These are phyloP conservation scores for Dichotomocladium elegans DNA, from an alignment of 371 early-diverging fungal species.

Conservation along the genomic window DNA sequence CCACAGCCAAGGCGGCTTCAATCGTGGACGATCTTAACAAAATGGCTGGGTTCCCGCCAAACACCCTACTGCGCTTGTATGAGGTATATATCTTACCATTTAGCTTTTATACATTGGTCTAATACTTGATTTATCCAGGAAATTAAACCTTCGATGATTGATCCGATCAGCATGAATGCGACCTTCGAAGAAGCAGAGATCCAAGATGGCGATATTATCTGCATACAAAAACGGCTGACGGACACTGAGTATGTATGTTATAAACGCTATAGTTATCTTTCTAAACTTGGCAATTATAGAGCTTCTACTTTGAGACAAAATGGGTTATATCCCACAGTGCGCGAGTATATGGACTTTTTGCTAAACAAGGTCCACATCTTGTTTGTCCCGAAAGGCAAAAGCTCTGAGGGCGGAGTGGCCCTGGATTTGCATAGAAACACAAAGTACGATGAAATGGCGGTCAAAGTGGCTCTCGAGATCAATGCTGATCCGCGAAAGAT, in stretches of 20 bases:
- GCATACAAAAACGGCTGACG: slow-evolving; percentile 63
- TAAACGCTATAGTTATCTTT: not conserved
- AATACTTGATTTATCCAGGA: slow-evolving; percentile 38
- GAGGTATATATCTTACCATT: slow-evolving; percentile 47
- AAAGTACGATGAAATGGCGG: slow-evolving; percentile 21
- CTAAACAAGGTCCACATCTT: slow-evolving; percentile 61
- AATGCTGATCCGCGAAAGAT: slow-evolving; percentile 31
- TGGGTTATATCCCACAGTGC: slow-evolving; percentile 45
- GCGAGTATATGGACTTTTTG: slow-evolving; percentile 72
- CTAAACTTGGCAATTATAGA: not conserved
- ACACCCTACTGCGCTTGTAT: slow-evolving; percentile 58
- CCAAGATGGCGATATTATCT: slow-evolving; percentile 89
- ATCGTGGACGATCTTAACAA: slow-evolving; percentile 53
- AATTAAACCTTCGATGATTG: slow-evolving; percentile 89
- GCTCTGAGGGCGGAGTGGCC: slow-evolving; percentile 15
- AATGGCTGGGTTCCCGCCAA: slow-evolving; percentile 51
- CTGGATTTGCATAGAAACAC: slow-evolving; percentile 17
- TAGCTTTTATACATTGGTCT: not conserved
- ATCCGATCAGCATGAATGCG: slow-evolving; percentile 54
- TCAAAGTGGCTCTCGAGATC: slow-evolving; percentile 13
- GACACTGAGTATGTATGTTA: slow-evolving; percentile 54
- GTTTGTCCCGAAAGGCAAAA: slow-evolving; percentile 60
- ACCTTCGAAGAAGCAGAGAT: slow-evolving; percentile 79
- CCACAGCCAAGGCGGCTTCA: slow-evolving; percentile 53
- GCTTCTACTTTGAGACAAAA: slow-evolving; percentile 3